Evolutionary conservation across 805 yeast species (phyloP), one percentile per base, ranked within the genome.

Genomic region (Deakozyma indianensis): DNA sequence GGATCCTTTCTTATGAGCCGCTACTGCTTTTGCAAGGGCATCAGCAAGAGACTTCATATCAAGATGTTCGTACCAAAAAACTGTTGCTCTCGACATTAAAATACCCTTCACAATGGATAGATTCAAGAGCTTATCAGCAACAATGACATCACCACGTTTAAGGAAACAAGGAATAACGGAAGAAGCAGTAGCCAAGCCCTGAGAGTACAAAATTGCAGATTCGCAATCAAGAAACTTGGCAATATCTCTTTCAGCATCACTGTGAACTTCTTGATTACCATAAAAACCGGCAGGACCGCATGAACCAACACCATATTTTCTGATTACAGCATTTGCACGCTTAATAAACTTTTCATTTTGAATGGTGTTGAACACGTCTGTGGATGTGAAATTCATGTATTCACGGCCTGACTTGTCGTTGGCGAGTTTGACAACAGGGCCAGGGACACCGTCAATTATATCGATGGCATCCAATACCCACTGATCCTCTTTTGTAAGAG

Each of bases 261-360:
- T 79, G 59, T 92, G 98, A 41, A 80, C 86, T 59, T 87, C 95
- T 63, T 87, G 95, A 49, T 87, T 83, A 50, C 98, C 98, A 62
- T 88, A 92, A 57, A 92, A 92, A 47, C 95, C 94, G 40, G 96
- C 94, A 3, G 98, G 97, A 35, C 97, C 96, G 69, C 98, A 92
- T 0, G 96, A 90, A 51, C 98, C 98, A 44, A 92, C 96, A 59
- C 98, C 98, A 48, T 82, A 77, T 47, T 70, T 69, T 42, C 69
- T 68, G 49, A 92, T 77, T 21, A 77, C 70, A 24, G 67, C 60
- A 44, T 74, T 70, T 3, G 87, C 86, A 11, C 68, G 72, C 20
- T 68, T 61, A 44, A 67, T 66, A 35, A 86, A 68, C 15, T 50
- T 59, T 20, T 63, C 62, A 53, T 73, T 64, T 27, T 63, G 62